phyloP scores from a whole-genome alignment of 176 grass and related monocot species.

The Puccinellia tenuiflora region DNA sequence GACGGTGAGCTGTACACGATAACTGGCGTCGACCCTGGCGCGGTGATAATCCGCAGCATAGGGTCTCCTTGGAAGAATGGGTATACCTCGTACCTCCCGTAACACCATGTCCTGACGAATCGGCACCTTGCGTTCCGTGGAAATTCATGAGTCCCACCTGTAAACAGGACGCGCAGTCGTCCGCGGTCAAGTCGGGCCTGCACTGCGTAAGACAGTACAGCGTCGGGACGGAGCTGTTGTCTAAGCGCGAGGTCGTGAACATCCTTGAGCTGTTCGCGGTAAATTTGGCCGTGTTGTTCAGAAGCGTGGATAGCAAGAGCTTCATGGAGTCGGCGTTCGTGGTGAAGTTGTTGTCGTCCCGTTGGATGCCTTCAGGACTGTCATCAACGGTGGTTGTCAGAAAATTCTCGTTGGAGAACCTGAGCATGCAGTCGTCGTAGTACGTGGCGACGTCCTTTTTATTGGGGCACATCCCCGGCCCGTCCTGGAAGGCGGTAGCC shows the following conservation, averaged over 20 bases:
- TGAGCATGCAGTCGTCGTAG: slow-evolving; percentile 25
- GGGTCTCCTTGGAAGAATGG: not conserved
- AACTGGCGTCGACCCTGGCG: not conserved
- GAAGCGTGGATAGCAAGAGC: not conserved
- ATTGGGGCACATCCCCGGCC: slow-evolving; percentile 1
- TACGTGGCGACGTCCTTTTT: not conserved
- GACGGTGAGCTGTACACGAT: not conserved
- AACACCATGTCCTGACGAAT: not conserved
- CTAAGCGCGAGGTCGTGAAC: too few species aligned
- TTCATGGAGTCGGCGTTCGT: not conserved
- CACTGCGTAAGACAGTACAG: too few species aligned
- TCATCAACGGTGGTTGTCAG: not conserved
- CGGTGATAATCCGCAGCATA: not conserved
- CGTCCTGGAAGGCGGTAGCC: not conserved
- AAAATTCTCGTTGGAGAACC: slow-evolving; percentile 39
- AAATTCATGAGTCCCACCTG: not conserved
- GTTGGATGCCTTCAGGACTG: too few species aligned
- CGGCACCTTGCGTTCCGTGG: not conserved
- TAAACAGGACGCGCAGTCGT: not conserved
- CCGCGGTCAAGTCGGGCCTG: too few species aligned
- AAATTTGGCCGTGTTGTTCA: not conserved
- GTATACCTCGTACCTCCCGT: slow-evolving; percentile 10
- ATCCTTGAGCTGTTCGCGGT: too few species aligned
- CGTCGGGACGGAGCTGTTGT: too few species aligned
- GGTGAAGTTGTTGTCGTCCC: too few species aligned